Evolutionary conservation across 1,284 basidiomycete species (phyloP).

Genomic region (Cutaneotrichosporon sp.): DNA sequence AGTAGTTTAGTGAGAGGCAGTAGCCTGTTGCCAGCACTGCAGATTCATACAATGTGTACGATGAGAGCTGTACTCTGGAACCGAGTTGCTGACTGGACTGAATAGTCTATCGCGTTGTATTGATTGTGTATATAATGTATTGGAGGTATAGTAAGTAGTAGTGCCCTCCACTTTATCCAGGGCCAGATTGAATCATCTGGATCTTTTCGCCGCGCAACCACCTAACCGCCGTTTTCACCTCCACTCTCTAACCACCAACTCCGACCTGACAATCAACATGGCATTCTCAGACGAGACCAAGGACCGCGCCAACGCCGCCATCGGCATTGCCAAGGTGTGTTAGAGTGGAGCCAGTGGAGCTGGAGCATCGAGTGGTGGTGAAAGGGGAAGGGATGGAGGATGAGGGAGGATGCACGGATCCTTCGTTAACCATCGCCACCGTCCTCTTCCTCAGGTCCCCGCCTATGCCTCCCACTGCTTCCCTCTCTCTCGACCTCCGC

Average conservation of each 20-base stretch:
- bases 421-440: not conserved
- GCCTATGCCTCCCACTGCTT: not conserved
- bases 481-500: not conserved
- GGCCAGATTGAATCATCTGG: not conserved
- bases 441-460: not conserved
- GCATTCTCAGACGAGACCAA: constrained; percentile 55
- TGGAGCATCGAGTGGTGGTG: not conserved
- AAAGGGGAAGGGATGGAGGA: not conserved
- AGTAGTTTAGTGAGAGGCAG: too few species aligned
- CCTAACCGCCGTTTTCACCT: not conserved
- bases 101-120: too few species aligned
- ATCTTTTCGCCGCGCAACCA: constrained; percentile 5
- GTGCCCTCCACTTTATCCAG: not conserved
- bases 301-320: constrained; percentile 51
- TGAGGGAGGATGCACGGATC: too few species aligned
- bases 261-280: constrained; percentile 31
- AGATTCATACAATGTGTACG: not conserved
- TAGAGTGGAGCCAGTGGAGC: not conserved
- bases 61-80: not conserved
- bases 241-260: not conserved
- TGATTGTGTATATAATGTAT: too few species aligned
- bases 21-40: not conserved
- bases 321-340: constrained; percentile 34
- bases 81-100: not conserved
- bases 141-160: not conserved